phyloP scores from a whole-genome alignment of 2,329 filamentous ascomycete genomes.

The Leptodontidium sp. region DNA sequence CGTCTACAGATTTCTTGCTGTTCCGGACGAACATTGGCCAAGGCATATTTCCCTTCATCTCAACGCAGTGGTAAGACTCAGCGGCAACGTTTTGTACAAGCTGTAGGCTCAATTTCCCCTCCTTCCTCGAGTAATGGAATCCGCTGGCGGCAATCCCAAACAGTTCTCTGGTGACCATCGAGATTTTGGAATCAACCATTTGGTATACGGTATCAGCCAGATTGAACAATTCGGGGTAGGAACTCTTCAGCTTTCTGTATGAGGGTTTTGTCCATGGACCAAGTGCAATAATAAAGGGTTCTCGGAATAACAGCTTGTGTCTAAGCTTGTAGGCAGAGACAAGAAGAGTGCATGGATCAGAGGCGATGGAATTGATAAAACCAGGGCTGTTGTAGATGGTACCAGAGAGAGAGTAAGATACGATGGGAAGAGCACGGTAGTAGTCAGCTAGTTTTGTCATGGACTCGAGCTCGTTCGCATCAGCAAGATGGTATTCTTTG shows the following conservation, averaged over 20 bases:
- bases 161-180: background rate
- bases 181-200: background rate
- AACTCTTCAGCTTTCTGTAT: background rate
- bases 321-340: constrained; percentile 1
- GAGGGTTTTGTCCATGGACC: constrained; percentile 16
- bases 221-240: background rate
- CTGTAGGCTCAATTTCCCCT: too few species aligned
- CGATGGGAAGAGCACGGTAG: constrained; percentile 14
- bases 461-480: background rate
- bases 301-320: constrained; percentile 15
- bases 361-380: background rate
- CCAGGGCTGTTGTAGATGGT: constrained; percentile 3
- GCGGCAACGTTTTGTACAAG: too few species aligned
- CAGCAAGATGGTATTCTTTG: constrained; percentile 17
- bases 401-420: constrained; percentile 6
- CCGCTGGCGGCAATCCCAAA: background rate
- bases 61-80: background rate
- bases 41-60: background rate
- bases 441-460: constrained; percentile 22
- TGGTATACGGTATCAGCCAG: background rate
- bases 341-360: constrained; percentile 5
- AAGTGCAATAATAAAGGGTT: constrained; percentile 14
- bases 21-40: background rate
- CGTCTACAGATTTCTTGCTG: background rate
- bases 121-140: too few species aligned